Evolutionary conservation across 1,284 basidiomycete genomes (phyloP).

Genomic region (Athelia sp.): DNA sequence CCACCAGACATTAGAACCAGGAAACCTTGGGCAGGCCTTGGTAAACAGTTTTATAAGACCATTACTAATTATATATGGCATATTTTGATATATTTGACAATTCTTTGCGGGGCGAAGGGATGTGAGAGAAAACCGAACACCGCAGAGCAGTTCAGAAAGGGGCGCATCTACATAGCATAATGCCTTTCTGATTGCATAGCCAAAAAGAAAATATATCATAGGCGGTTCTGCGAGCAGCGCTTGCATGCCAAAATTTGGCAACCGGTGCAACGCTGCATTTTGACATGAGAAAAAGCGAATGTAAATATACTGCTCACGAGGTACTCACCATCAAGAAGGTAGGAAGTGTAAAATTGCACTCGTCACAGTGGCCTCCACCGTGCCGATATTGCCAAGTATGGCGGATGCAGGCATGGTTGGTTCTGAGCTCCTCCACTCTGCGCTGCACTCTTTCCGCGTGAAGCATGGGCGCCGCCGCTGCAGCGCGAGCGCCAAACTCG

Average conservation of each 20-base stretch:
- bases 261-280: slow-evolving; percentile 7
- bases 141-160: too few species aligned
- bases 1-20: too few species aligned
- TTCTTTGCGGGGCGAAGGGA: too few species aligned
- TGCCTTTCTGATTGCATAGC: too few species aligned
- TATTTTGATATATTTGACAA: too few species aligned
- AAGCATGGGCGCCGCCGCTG: slow-evolving; percentile 17
- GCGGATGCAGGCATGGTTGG: slow-evolving; percentile 39
- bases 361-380: slow-evolving; percentile 37
- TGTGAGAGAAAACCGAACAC: too few species aligned
- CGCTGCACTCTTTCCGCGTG: slow-evolving; percentile 25
- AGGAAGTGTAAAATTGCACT: slow-evolving; percentile 27
- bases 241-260: slow-evolving; percentile 10
- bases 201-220: slow-evolving; percentile 7
- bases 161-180: too few species aligned
- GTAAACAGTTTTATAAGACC: too few species aligned
- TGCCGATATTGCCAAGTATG: slow-evolving; percentile 32
- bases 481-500: slow-evolving; percentile 22
- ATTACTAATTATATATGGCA: too few species aligned
- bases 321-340: slow-evolving; percentile 20
- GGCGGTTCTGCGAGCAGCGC: slow-evolving; percentile 11
- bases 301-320: background rate
- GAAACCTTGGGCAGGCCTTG: too few species aligned
- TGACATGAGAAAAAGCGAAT: background rate
- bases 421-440: slow-evolving; percentile 31